Base-by-base conservation (phyloP, 148 eudicot species). In the Chenopodium formosanum region DNA sequence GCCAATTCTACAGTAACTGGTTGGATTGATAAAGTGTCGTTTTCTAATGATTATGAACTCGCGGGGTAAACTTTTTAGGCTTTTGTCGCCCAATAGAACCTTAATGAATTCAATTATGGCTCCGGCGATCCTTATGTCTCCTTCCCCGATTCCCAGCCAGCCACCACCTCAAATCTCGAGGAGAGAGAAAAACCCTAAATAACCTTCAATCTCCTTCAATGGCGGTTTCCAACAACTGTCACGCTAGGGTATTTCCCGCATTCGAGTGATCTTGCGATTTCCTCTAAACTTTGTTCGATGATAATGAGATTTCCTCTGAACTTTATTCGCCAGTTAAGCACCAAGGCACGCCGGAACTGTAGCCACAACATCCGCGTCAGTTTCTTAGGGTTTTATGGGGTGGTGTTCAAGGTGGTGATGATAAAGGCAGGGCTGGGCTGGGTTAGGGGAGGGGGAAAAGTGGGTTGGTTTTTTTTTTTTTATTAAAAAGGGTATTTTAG, bases 291-390 rank as follows among this genome's bases (percentile, higher is more conserved):
- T 94, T 53, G 97, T 31, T 31, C 32, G 32, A 31, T 31, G 32
- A 31, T 31, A 31, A 31, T 31, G 32, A 31, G 32, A 31, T 31
- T 31, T 31, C 32, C 32, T 31, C 32, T 31, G 32, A 31, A 31
- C 32, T 31, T 31, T 31, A 31, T 92, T 16, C 68, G 97, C 6
- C 98, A 94, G 87, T 88, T 94, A 32, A 94, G 97, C 89, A 90
- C 52, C 77, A 92, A 94, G 80, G 97, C 97, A 70, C 84, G 98
- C 37, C 82, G 98, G 52, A 92, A 94, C 84, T 94, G 98, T 81
- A 90, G 32, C 32, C 32, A 95, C 92, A 94, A 94, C 84, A 94
- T 94, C 32, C 83, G 97, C 32, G 32, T 31, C 1, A 31, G 32
- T 31, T 31, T 31, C 32, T 31, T 31, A 31, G 32, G 32, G 32